Base-by-base conservation (phyloP, 345 rosid species). In the Moricandia arvensis region DNA sequence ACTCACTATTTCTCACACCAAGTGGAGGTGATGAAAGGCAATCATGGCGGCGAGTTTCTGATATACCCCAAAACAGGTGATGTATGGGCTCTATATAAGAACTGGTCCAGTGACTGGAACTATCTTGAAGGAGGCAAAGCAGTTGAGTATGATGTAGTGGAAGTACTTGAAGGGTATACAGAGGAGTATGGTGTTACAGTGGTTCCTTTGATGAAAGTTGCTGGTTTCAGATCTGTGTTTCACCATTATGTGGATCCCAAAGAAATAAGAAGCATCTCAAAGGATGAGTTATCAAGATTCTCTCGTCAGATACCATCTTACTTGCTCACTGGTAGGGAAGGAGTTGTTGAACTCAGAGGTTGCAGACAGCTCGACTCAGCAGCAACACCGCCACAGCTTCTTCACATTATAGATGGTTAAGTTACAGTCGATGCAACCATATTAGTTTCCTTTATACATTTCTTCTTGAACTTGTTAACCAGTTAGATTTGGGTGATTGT, bases 281-380 rank as follows among this genome's bases (percentile, higher is more conserved):
- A 63, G 65, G 86, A 86, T 53, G 93, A 87, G 72, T 80, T 87
- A 74, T 74, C 88, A 17, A 81, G 85, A 17, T 90, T 90, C 75
- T 90, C 96, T 69, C 96, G 88, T 81, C 87, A 76, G 73, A 89
- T 90, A 59, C 96, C 93, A 0, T 81, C 86, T 41, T 66, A 67
- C 63, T 62, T 88, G 81, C 89, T 90, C 49, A 88, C 89, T 6
- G 91, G 89, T 49, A 78, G 67, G 41, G 93, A 90, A 76, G 89
- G 84, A 65, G 27, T 78, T 3, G 81, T 59, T 66, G 85, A 87
- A 59, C 93, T 83, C 1, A 81, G 78, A 82, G 91, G 96, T 75
- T 88, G 88, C 71, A 67, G 75, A 71, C 90, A 88, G 82, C 82
- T 90, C 41, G 93, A 90, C 62, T 90, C 96, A 1, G 90, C 88